These are phyloP conservation scores for Fomitopsis pulvina DNA, from an alignment of 768 basidiomycete genomes.

Conservation along the genomic window DNA sequence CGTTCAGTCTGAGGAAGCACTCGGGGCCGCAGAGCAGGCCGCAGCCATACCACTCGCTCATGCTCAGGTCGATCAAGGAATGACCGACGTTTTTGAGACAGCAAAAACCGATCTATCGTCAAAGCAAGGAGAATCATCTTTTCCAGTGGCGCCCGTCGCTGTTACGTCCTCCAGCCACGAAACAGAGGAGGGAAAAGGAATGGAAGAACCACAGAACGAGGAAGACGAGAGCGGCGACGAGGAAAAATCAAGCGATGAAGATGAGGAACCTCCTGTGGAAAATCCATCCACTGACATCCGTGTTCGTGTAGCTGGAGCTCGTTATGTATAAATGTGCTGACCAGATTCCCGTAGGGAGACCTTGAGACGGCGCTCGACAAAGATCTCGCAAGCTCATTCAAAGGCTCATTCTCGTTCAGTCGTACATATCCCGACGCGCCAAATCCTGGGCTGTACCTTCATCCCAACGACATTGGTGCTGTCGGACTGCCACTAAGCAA, in stretches of 20 bases:
- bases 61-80: no score
- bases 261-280: not conserved
- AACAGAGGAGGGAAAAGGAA: no score
- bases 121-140: no score
- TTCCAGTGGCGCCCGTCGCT: no score
- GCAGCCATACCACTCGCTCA: no score
- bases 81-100: no score
- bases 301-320: not conserved
- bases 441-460: slow-evolving; percentile 34
- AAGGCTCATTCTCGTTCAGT: slow-evolving; percentile 28
- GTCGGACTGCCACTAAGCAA: slow-evolving; percentile 37
- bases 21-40: no score
- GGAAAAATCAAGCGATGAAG: not conserved
- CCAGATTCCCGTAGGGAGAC: not conserved
- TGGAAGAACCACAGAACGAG: no score
- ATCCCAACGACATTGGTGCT: slow-evolving; percentile 29
- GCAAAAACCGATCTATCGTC: no score
- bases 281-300: not conserved
- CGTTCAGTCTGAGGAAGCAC: no score
- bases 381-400: slow-evolving; percentile 16
- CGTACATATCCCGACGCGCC: slow-evolving; percentile 25
- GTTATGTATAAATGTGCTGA: not conserved
- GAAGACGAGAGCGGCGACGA: not conserved
- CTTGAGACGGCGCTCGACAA: not conserved
- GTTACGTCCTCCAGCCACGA: no score